These are phyloP conservation scores for Apiotrichum gamsii DNA, from an alignment of 1,284 basidiomycete genomes.

Conservation along the genomic window DNA sequence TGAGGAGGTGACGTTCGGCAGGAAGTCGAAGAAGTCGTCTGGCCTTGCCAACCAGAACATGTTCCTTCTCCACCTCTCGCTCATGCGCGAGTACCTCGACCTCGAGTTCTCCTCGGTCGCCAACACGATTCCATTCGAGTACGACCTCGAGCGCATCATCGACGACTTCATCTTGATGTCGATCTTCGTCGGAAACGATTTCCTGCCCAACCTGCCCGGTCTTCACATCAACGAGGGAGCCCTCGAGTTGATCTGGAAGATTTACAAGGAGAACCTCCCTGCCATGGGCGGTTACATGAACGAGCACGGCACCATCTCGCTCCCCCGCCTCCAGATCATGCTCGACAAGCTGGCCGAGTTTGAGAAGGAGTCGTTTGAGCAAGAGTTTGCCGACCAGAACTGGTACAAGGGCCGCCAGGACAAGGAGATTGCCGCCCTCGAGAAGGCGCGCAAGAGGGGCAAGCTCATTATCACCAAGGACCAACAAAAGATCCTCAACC, in stretches of 20 bases:
- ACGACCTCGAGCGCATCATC: slow-evolving; percentile 85
- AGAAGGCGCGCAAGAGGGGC: slow-evolving; percentile 45
- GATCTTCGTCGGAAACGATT: slow-evolving; percentile 96
- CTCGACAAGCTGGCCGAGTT: slow-evolving; percentile 80
- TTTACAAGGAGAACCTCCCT: slow-evolving; percentile 89
- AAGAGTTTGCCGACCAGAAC: slow-evolving; percentile 77
- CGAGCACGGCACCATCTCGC: slow-evolving; percentile 77
- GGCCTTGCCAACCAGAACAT: slow-evolving; percentile 82
- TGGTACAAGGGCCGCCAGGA: slow-evolving; percentile 86
- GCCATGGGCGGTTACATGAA: slow-evolving; percentile 77
- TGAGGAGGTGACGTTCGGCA: slow-evolving; percentile 97
- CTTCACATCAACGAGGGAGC: slow-evolving; percentile 97
- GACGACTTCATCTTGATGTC: slow-evolving; percentile 97
- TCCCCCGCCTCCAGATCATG: slow-evolving; percentile 73
- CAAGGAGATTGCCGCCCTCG: slow-evolving; percentile 57
- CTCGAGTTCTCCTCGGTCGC: slow-evolving; percentile 72
- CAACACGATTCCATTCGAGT: slow-evolving; percentile 58
- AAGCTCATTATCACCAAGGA: slow-evolving; percentile 56
- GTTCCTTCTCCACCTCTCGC: slow-evolving; percentile 86
- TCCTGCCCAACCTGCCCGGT: slow-evolving; percentile 91
- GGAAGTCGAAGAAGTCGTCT: slow-evolving; percentile 63
- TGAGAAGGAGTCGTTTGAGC: slow-evolving; percentile 85
- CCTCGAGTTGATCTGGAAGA: slow-evolving; percentile 81
- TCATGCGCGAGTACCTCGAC: slow-evolving; percentile 95
- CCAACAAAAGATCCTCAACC: slow-evolving; percentile 69